Conservation (phyloP, 2,329 filamentous ascomycete species). For the Claviceps sp. region DNA sequence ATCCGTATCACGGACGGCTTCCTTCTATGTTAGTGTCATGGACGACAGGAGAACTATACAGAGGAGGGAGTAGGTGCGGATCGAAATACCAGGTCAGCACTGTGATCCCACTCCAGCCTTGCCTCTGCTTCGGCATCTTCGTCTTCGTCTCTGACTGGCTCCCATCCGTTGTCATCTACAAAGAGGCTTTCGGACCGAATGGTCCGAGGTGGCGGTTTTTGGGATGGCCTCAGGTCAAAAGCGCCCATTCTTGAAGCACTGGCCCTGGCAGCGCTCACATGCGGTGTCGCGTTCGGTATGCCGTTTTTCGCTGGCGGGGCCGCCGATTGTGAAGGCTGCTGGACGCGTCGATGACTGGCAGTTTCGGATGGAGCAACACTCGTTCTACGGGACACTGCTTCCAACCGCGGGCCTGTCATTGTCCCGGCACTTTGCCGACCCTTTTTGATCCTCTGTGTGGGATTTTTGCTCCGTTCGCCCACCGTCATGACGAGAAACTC, state of each 20-base stretch:
- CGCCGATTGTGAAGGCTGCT: conserved; percentile 7
- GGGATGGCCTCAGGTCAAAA: conserved; percentile 38
- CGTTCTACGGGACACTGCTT: conserved; percentile 32
- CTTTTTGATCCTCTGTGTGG: conserved; percentile 34
- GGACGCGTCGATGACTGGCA: conserved; percentile 11
- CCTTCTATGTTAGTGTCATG: conserved; percentile 22
- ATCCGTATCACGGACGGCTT: conserved; percentile 30
- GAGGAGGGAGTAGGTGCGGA: neutral
- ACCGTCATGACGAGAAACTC: conserved; percentile 77
- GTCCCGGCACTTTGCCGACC: conserved; percentile 25
- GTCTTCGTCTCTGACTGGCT: conserved; percentile 47
- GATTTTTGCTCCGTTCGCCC: conserved; percentile 45
- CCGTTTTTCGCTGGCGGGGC: neutral
- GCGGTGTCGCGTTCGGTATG: conserved; percentile 18
- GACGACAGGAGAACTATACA: neutral
- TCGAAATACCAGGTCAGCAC: conserved; percentile 43
- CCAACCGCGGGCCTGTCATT: conserved; percentile 27
- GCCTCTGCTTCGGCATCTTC: conserved; percentile 52
- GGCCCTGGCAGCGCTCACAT: conserved; percentile 20
- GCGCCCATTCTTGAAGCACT: conserved; percentile 22
- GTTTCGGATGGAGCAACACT: conserved; percentile 25
- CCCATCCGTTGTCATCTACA: conserved; percentile 66
- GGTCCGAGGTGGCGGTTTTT: conserved; percentile 40
- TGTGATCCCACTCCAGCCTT: conserved; percentile 62
- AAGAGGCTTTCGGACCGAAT: conserved; percentile 57